phyloP scores from a whole-genome alignment of 106 monocot genomes.

The Narthecium ossifragum region DNA sequence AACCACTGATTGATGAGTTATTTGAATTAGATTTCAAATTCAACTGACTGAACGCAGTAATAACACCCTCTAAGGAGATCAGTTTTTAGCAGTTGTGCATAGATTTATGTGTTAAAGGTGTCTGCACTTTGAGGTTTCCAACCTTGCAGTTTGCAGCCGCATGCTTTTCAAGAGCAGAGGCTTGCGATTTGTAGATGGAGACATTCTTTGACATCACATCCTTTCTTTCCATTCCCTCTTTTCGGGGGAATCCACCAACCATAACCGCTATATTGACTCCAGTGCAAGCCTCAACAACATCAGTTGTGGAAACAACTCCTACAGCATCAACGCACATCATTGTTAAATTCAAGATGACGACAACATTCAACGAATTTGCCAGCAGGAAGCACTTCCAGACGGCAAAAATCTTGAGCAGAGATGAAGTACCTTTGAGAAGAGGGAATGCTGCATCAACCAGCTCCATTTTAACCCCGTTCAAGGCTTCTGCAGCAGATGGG shows the following conservation, averaged over 20 bases:
- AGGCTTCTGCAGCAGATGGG: conserved; percentile 33
- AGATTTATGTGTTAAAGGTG: no score
- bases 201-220: conserved; percentile 96
- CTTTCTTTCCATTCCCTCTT: conserved; percentile 87
- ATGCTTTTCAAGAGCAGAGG: conserved; percentile 68
- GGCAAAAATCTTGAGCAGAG: no score
- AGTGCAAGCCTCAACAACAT: conserved; percentile 71
- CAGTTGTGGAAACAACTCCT: conserved; percentile 83
- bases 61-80: no score
- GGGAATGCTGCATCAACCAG: conserved; percentile 11
- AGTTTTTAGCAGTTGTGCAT: no score
- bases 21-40: no score
- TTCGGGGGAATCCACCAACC: conserved; percentile 86
- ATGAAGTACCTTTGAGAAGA: conserved; percentile 3
- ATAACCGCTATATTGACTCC: conserved; percentile 74
- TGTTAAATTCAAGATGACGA: neutral
- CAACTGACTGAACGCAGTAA: neutral
- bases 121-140: no score
- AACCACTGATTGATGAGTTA: no score
- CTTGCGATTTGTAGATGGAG: conserved; percentile 86
- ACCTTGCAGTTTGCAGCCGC: conserved; percentile 93
- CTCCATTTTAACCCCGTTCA: conserved; percentile 6
- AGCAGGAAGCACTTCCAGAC: no score
- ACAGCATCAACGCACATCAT: neutral
- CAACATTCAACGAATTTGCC: neutral